Conservation (phyloP, 305 asterid genomes). For the Andrographis paniculata region DNA sequence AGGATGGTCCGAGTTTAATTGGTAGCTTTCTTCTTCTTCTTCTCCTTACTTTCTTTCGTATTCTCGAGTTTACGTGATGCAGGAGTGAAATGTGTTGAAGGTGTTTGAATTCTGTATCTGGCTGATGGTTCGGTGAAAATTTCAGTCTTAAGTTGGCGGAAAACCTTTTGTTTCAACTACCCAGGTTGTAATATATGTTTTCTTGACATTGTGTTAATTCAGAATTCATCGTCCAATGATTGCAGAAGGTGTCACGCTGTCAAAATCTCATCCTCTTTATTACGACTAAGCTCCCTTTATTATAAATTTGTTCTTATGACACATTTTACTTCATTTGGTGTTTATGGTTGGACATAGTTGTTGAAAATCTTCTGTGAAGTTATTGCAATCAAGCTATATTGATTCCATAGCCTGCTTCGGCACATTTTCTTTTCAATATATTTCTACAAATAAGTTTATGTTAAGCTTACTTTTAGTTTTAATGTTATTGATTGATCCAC, state of each 20-base stretch:
- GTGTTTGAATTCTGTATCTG: conserved; percentile 8
- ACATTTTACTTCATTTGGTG: neutral
- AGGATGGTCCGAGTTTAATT: conserved; percentile 38
- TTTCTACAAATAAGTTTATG: no score
- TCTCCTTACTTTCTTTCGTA: no score
- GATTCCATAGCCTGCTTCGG: no score
- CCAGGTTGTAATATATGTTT: neutral
- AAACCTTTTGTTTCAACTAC: no score
- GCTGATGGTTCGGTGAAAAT: conserved; percentile 2
- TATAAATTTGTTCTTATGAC: neutral
- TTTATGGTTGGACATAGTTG: neutral
- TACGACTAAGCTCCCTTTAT: neutral
- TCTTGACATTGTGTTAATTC: neutral
- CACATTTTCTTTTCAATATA: no score
- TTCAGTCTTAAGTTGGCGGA: neutral
- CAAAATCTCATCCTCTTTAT: neutral
- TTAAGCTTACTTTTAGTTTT: conserved; percentile 9
- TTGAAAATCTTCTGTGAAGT: no score
- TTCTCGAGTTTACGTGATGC: no score
- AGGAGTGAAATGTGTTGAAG: conserved; percentile 2
- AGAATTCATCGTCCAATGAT: neutral
- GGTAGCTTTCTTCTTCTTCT: conserved; percentile 38
- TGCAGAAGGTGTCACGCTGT: neutral
- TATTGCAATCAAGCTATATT: no score
- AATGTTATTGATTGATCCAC: conserved; percentile 8